Percentiles rank a stretch among this genome's conserved stretches.
These are phyloP conservation scores for Boletus sp. DNA, from an alignment of 768 basidiomycete species.

Conservation along the genomic window DNA sequence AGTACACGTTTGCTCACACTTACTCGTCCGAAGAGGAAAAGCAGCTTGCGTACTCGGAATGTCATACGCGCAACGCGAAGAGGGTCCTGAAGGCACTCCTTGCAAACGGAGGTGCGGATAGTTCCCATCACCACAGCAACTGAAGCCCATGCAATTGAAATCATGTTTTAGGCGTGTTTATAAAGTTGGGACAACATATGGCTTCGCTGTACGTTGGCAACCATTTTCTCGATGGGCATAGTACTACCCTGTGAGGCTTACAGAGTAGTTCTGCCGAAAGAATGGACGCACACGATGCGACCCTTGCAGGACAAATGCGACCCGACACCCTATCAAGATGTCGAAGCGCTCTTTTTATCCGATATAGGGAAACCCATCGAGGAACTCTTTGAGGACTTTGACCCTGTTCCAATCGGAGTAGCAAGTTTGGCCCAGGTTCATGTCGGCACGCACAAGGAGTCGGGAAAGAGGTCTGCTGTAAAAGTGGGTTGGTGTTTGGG, in stretches of 20 bases:
- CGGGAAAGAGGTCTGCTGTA: constrained; percentile 79
- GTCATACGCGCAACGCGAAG: constrained; percentile 80
- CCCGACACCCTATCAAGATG: constrained; percentile 76
- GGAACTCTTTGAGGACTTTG: constrained; percentile 83
- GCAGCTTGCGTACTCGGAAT: constrained; percentile 61
- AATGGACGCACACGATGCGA: constrained; percentile 60
- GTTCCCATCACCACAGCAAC: neutral
- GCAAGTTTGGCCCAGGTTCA: constrained; percentile 98
- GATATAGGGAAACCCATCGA: constrained; percentile 76
- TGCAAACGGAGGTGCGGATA: constrained; percentile 74
- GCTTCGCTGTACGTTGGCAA: constrained; percentile 54
- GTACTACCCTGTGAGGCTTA: constrained; percentile 9
- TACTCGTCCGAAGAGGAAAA: constrained; percentile 53
- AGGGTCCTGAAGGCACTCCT: constrained; percentile 81
- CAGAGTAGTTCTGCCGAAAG: constrained; percentile 55
- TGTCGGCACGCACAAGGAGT: constrained; percentile 66
- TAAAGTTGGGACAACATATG: constrained; percentile 89
- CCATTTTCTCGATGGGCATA: constrained; percentile 16
- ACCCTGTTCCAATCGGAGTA: constrained; percentile 87
- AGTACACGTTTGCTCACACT: constrained; percentile 54
- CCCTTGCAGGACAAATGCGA: constrained; percentile 90
- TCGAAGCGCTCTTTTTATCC: constrained; percentile 70
- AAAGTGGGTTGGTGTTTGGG: constrained; percentile 50
- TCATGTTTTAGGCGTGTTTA: constrained; percentile 61
- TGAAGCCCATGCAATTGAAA: neutral